Percentiles rank a stretch among this genome's conserved stretches.
Evolutionary conservation across 1,284 basidiomycete species (phyloP).

Genomic region (Ustilago cynodontis): DNA sequence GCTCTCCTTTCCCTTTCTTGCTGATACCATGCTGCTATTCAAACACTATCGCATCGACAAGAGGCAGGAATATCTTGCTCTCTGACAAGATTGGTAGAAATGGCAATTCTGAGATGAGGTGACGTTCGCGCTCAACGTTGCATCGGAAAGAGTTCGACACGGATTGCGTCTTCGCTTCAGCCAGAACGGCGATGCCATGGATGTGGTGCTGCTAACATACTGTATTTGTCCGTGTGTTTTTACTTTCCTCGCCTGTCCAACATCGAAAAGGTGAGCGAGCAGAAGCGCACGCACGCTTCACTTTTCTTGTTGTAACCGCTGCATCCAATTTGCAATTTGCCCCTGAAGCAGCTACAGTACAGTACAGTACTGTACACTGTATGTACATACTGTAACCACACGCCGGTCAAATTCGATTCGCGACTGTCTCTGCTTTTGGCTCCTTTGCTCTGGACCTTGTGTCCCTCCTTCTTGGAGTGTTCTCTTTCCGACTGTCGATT

Average conservation of each 20-base stretch:
- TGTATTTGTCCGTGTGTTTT: slow-evolving; percentile 4
- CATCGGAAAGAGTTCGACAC: not conserved
- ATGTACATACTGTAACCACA: no score
- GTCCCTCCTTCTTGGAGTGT: not conserved
- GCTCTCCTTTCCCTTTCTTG: no score
- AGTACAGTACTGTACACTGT: no score
- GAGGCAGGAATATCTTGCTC: no score
- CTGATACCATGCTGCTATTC: no score
- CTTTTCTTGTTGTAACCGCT: not conserved
- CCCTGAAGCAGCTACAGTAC: slow-evolving; percentile 7
- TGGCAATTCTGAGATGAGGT: not conserved
- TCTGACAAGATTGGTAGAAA: not conserved
- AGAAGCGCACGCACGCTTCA: no score
- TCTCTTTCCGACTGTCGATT: no score
- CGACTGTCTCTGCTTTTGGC: not conserved
- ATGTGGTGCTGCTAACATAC: not conserved
- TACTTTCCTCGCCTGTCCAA: no score
- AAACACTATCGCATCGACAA: no score
- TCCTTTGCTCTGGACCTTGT: not conserved
- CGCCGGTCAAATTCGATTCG: slow-evolving; percentile 2
- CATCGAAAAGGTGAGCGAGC: no score
- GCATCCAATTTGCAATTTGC: slow-evolving; percentile 3
- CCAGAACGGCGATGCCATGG: slow-evolving; percentile 1
- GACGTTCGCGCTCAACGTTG: not conserved
- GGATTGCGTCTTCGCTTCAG: slow-evolving; percentile 1